Conservation (phyloP, 78 protist species). For the Creolimax fragrantissima region DNA sequence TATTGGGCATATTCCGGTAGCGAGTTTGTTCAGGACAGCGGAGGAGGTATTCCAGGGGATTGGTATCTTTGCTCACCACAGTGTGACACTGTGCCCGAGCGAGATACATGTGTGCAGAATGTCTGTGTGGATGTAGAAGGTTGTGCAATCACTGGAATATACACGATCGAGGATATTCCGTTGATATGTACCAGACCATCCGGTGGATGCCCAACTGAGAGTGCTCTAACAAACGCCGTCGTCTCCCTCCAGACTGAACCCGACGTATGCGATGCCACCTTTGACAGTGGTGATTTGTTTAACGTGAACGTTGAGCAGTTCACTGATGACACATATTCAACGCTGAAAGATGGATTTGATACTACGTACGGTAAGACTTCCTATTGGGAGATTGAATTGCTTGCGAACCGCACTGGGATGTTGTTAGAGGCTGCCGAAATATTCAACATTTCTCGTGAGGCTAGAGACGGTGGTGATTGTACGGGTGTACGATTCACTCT, state of each 20-base stretch:
- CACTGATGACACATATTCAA: not conserved
- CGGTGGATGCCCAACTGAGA: not conserved
- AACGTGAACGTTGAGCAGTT: not conserved
- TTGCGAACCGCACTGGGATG: not conserved
- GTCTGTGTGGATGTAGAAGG: not conserved
- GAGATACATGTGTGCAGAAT: not conserved
- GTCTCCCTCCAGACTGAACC: not conserved
- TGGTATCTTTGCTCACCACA: not conserved
- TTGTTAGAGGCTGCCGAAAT: not conserved
- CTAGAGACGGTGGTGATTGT: not conserved
- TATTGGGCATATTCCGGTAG: not conserved
- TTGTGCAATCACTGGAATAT: not conserved
- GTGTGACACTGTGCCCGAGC: not conserved
- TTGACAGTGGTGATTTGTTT: not conserved
- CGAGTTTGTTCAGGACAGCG: not conserved
- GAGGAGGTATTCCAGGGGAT: not conserved
- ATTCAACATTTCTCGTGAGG: not conserved
- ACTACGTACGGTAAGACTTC: not conserved
- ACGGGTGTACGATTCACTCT: not conserved
- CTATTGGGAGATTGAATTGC: not conserved
- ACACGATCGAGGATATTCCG: not conserved
- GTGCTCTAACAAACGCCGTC: not conserved
- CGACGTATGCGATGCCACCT: not conserved
- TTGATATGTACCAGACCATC: not conserved
- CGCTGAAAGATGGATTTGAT: not conserved